Conservation (phyloP, 352 stramenopile species). For the Phytophthora uliginosa region DNA sequence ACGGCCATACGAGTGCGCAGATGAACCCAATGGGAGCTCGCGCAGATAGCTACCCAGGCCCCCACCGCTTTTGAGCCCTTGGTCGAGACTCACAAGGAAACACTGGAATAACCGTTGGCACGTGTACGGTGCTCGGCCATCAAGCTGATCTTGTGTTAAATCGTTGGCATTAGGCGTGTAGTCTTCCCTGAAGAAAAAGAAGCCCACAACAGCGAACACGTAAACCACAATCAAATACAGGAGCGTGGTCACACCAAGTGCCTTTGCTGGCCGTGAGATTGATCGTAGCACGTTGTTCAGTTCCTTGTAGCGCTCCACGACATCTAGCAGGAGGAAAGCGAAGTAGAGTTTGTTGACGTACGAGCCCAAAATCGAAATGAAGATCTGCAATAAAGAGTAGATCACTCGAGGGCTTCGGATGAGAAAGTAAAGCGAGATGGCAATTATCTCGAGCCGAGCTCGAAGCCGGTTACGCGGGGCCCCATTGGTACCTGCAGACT, state of each 20-base stretch:
- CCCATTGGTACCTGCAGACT: constrained; percentile 2
- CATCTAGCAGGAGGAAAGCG: constrained; percentile 77
- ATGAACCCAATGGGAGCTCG: constrained; percentile 46
- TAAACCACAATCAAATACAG: constrained; percentile 83
- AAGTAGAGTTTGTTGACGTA: constrained; percentile 86
- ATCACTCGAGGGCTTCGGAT: constrained; percentile 61
- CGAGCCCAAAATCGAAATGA: constrained; percentile 63
- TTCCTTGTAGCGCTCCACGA: constrained; percentile 84
- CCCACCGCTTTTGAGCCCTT: constrained; percentile 76
- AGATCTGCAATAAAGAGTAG: constrained; percentile 70
- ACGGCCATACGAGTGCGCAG: constrained; percentile 55
- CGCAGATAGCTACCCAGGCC: constrained; percentile 66
- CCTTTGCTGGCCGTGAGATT: constrained; percentile 68
- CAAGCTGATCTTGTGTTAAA: constrained; percentile 45
- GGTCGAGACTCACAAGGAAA: constrained; percentile 77
- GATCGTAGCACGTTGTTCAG: constrained; percentile 79
- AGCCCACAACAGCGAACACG: constrained; percentile 76
- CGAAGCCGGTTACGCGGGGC: constrained; percentile 13
- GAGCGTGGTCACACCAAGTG: constrained; percentile 66
- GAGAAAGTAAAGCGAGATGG: constrained; percentile 66
- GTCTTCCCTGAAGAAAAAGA: constrained; percentile 81
- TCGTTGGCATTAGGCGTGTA: constrained; percentile 42
- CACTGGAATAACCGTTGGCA: constrained; percentile 80
- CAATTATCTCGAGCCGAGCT: constrained; percentile 39
- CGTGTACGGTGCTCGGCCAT: constrained; percentile 54